A percentile compares a stretch with the other conserved stretches of the same genome.
Conservation (phyloP, 495 filamentous ascomycete species). For the Trichoderma asperelloides region DNA sequence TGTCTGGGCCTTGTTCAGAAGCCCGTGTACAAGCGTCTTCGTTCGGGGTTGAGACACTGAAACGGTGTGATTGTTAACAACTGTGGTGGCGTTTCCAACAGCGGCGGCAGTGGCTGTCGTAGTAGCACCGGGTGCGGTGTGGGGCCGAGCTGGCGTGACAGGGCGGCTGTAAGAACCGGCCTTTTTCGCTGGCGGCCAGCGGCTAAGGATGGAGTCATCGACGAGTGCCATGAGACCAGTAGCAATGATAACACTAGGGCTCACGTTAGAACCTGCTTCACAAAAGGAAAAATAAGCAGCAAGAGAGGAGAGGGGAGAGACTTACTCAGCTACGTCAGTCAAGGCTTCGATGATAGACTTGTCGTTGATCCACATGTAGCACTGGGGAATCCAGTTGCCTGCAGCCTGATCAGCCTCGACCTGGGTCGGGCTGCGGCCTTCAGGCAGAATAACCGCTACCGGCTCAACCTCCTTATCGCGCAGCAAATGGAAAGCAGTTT, state of each 20-base stretch:
- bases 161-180: neutral
- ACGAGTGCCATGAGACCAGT: conserved; percentile 85
- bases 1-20: neutral
- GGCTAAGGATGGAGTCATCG: conserved; percentile 82
- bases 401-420: conserved; percentile 62
- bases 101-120: neutral
- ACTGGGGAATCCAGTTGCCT: conserved; percentile 88
- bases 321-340: conserved; percentile 90
- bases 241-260: conserved; percentile 69
- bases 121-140: neutral
- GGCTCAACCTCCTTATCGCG: conserved; percentile 50
- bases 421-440: conserved; percentile 60
- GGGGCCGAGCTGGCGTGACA: conserved; percentile 2
- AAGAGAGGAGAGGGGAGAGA: conserved; percentile 22
- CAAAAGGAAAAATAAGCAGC: neutral
- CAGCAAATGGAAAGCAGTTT: conserved; percentile 67
- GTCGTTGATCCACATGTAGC: conserved; percentile 81
- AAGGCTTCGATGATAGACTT: conserved; percentile 51
- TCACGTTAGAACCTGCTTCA: conserved; percentile 12
- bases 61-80: neutral
- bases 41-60: neutral
- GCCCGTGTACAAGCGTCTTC: neutral
- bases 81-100: neutral
- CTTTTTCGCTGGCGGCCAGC: conserved; percentile 58
- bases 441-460: conserved; percentile 82